Base-by-base conservation (phyloP, 371 early-diverging fungal genomes). In the Mucor circinelloides region DNA sequence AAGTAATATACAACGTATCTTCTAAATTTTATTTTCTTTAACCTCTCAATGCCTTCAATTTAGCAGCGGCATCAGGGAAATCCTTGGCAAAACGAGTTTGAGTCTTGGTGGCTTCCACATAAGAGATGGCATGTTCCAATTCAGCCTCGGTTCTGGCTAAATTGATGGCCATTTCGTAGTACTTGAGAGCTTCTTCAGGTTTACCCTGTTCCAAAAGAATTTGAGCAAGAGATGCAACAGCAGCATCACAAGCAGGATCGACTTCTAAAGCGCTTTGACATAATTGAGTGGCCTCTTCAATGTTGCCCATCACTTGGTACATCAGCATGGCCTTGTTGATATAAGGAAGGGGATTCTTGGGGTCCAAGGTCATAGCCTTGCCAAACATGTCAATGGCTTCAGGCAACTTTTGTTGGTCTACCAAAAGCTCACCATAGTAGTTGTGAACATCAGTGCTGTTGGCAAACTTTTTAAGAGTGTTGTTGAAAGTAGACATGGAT, bases 251-350 rank as follows among this genome's bases (percentile, higher is more conserved):
- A 66, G 93, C 89, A 28, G 96, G 91, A 73, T 98, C 99, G 44
- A 93, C 88, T 72, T 93, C 89, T 58, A 95, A 82, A 6, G 98
- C 97, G 52, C 89, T 85, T 58, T 87, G 81, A 78, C 94, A 94
- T 61, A 94, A 79, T 25, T 75, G 71, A 81, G 91, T 93, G n/a
- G 97, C 93, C 60, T 83, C 82, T 50, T 82, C 82, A 12, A 88
- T 73, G 69, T 98, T 93, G 32, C 89, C 84, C 73, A 86, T 87
- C 65, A 87, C 87, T 76, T 97, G 97, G 71, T 94, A 89, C 76
- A 89, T 85, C 36, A 95, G 78, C 75, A 97, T 90, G n/a, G 93
- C 94, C 83, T 97, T 96, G 88, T 98, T 98, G 81, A 98, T 96
- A 68, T 95, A 96, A 10, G 97, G 95, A 52, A 96, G 81, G 13